Base-by-base conservation (phyloP, 164 flowering plant genomes). In the Tetrastigma voinierianum region DNA sequence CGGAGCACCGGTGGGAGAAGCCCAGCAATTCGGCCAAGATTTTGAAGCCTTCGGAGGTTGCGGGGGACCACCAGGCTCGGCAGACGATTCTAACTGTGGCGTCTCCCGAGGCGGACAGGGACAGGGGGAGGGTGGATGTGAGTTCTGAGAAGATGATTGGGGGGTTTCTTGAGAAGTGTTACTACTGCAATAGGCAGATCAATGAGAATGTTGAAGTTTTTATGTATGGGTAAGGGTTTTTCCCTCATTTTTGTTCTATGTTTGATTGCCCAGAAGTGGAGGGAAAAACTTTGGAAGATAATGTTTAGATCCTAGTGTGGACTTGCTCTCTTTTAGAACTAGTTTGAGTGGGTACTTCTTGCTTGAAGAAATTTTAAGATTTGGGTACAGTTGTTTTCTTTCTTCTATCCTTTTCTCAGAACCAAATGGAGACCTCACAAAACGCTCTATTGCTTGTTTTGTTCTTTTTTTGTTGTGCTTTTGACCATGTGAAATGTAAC, bases 201-300 rank as follows among this genome's bases (percentile, higher is more conserved):
- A 6, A n/a, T 1, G 63, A 46, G 19, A n/a, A 43, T 25, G 52
- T 58, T 10, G 74, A 72, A 5, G 59, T 69, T 0, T 76, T 56
- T 57, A 76, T 76, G 79, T 76, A 61, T 48, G 47, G 79, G 79
- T 76, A 54, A n/a, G 45, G 24, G 16, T 74, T 15, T 40, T 23
- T 57, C 14, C 18, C 14, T 51, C 45, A 12, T 48, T 47, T 46
- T 57, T 51, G 10, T 2, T 32, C 32, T 67, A 2, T 40, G 52
- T 10, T 47, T 20, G 52, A 17, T 49, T 49, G 52, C 52, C n/a
- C n/a, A 49, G 52, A 49, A 49, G 15, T 14, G 52, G 52, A 49
- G 16, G 16, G n/a, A 14, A 49, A 49, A 14, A 49, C 15, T 14
- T 14, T 3, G 16, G n/a, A 49, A 49, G 16, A 49, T 14, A 49